Evolutionary conservation across 1,139 yeast species (phyloP).

Genomic region (Lizanozyma gosingica): DNA sequence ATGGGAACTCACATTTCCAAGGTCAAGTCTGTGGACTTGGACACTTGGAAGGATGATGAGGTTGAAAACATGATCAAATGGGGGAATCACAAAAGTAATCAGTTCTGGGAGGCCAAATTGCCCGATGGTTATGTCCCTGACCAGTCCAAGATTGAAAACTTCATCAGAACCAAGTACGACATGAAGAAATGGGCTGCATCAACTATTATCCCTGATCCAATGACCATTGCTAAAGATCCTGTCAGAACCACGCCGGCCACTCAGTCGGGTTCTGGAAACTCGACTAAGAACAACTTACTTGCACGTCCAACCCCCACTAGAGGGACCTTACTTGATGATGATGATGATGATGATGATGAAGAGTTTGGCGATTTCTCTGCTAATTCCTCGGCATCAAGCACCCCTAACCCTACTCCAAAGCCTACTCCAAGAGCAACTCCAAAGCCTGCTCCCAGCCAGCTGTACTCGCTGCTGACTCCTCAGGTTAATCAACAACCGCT

Average conservation of each 20-base stretch:
- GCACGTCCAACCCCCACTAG: slow-evolving; percentile 2
- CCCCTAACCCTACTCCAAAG: slow-evolving; percentile 5
- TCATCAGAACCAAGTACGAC: slow-evolving; percentile 86
- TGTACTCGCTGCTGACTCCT: neutral
- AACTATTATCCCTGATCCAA: slow-evolving; percentile 49
- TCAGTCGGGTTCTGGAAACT: neutral
- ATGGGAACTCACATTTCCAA: slow-evolving; percentile 91
- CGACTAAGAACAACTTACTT: slow-evolving; percentile 6
- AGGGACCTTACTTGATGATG: slow-evolving; percentile 9
- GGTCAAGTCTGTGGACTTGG: slow-evolving; percentile 87
- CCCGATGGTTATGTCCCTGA: slow-evolving; percentile 71
- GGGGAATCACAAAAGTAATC: slow-evolving; percentile 78
- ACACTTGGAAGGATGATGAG: slow-evolving; percentile 95
- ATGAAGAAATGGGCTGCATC: slow-evolving; percentile 72
- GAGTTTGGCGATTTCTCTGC: slow-evolving; percentile 28
- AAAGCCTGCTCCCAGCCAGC: slow-evolving; percentile 5
- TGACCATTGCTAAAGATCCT: slow-evolving; percentile 18
- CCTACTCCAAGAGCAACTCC: slow-evolving; percentile 4
- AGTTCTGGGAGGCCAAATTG: slow-evolving; percentile 73
- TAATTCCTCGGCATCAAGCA: slow-evolving; percentile 17
- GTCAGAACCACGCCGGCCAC: slow-evolving; percentile 3
- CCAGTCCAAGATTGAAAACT: slow-evolving; percentile 78
- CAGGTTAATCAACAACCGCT: slow-evolving; percentile 8
- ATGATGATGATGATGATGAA: slow-evolving; percentile 31
- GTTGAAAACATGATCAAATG: slow-evolving; percentile 72